Evolutionary conservation across 2,329 filamentous ascomycete species (phyloP).

Genomic region (Aspergillus udagawae): DNA sequence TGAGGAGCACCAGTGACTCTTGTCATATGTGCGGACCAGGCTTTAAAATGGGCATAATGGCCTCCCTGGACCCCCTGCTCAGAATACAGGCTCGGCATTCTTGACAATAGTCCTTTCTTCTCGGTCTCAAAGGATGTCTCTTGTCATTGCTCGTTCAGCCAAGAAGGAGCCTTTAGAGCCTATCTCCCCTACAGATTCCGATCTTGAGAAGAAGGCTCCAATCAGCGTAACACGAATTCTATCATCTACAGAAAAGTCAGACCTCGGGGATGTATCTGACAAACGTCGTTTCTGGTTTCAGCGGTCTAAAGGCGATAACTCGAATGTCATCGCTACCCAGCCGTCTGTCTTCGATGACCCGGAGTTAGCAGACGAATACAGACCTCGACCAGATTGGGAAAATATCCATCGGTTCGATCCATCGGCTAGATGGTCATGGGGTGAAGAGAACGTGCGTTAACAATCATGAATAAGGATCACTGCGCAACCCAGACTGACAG

Average conservation of each 20-base stretch:
- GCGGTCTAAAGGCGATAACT: conserved; percentile 18
- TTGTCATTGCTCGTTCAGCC: conserved; percentile 10
- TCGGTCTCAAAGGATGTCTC: conserved; percentile 6
- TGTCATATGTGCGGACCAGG: neutral
- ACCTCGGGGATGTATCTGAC: conserved; percentile 14
- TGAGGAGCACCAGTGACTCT: neutral
- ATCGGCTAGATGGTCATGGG: conserved; percentile 17
- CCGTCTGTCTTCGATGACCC: conserved; percentile 47
- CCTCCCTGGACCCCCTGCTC: neutral
- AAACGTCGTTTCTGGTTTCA: conserved; percentile 29
- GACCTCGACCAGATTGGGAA: conserved; percentile 29
- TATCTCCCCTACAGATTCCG: conserved; percentile 1
- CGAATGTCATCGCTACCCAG: conserved; percentile 34
- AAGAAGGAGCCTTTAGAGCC: neutral
- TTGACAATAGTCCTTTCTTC: neutral
- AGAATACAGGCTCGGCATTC: neutral
- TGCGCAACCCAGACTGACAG: conserved; percentile 36
- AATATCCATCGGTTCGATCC: conserved; percentile 20
- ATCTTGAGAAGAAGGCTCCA: conserved; percentile 8
- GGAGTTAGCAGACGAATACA: conserved; percentile 33
- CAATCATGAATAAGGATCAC: neutral
- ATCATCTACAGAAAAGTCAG: neutral
- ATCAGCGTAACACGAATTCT: neutral
- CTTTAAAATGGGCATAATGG: neutral
- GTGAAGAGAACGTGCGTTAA: conserved; percentile 13